These are phyloP conservation scores for Neofusicoccum parvum DNA, from an alignment of 2,329 filamentous ascomycete genomes.

Conservation along the genomic window DNA sequence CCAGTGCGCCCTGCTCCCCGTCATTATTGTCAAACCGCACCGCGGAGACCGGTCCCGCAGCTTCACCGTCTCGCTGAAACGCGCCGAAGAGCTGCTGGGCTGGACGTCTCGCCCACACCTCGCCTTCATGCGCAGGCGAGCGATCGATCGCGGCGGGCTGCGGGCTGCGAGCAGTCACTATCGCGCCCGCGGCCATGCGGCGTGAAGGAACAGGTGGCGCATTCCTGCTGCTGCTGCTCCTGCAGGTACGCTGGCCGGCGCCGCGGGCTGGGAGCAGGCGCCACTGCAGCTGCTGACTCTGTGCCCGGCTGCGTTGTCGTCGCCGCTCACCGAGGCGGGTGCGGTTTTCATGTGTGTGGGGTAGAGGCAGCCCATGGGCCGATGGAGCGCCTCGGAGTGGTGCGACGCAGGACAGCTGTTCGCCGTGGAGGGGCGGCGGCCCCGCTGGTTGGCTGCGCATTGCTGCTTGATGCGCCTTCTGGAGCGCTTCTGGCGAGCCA, in stretches of 20 bases:
- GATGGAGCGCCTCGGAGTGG: conserved; percentile 10
- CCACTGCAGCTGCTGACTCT: not conserved
- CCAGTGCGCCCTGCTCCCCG: conserved; percentile 4
- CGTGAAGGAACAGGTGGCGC: not conserved
- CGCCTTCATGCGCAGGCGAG: conserved; percentile 8
- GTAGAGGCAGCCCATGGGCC: conserved; percentile 9
- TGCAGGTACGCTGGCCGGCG: not conserved
- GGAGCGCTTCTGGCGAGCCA: not conserved
- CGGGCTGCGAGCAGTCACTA: no score
- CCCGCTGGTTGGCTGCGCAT: conserved; percentile 10
- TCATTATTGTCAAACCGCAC: conserved; percentile 19
- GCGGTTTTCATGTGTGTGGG: conserved; percentile 13
- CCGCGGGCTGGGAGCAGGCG: not conserved
- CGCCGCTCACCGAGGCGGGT: conserved; percentile 7
- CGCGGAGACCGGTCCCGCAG: conserved; percentile 13
- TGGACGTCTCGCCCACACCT: conserved; percentile 8
- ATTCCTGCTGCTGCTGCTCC: not conserved
- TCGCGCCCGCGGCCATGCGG: no score
- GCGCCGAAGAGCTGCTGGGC: not conserved
- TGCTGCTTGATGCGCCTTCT: not conserved
- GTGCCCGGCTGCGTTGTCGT: not conserved
- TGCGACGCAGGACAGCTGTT: conserved; percentile 16
- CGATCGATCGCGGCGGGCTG: not conserved
- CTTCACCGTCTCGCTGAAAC: conserved; percentile 19
- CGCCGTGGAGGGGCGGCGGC: conserved; percentile 12